Evolutionary conservation across 352 stramenopile species (phyloP), one percentile per base, ranked within the genome.

Genomic region (Sclerospora graminicola): DNA sequence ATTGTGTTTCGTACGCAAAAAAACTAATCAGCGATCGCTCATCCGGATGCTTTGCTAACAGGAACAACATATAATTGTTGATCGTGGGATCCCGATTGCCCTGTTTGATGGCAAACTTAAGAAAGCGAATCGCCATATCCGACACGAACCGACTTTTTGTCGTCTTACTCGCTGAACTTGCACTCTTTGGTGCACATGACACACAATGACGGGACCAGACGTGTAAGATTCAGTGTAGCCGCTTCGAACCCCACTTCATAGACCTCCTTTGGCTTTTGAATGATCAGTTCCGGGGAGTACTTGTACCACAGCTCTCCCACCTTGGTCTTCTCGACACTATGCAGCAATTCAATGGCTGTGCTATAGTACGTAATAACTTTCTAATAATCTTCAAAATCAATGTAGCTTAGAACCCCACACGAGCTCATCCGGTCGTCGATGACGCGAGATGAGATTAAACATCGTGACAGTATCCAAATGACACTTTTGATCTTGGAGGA

Each of bases 341-440:
- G 72, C 20, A n/a, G n/a, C n/a, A n/a, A n/a, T n/a, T n/a, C n/a
- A n/a, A n/a, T n/a, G n/a, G n/a, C n/a, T n/a, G n/a, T 97, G 66
- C 30, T 82, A 56, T 97, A 85, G 47, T 95, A 95, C 27, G 83
- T 94, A 29, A 97, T 75, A 2, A 97, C 84, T 42, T 94, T 90
- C 37, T 97, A 88, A 45, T 95, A 96, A 54, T 97, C 89, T 50
- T 95, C 88, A 37, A 96, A 96, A 9, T n/a, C n/a, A 96, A 60
- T 14, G 77, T 90, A 8, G 89, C 89, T 38, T 94, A 97, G 39
- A 96, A 95, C 16, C n/a, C n/a, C n/a, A n/a, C n/a, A 96, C 72
- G 23, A 96, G 66, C 37, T 97, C 88, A 56, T 95, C 82, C 2
- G 82, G 84, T 41, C 89, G 82, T 15, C 89, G 88, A 48, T 97